Evolutionary conservation across 768 basidiomycete species (phyloP), one percentile per base, ranked within the genome.

Genomic region (Leccinum ochraceum): DNA sequence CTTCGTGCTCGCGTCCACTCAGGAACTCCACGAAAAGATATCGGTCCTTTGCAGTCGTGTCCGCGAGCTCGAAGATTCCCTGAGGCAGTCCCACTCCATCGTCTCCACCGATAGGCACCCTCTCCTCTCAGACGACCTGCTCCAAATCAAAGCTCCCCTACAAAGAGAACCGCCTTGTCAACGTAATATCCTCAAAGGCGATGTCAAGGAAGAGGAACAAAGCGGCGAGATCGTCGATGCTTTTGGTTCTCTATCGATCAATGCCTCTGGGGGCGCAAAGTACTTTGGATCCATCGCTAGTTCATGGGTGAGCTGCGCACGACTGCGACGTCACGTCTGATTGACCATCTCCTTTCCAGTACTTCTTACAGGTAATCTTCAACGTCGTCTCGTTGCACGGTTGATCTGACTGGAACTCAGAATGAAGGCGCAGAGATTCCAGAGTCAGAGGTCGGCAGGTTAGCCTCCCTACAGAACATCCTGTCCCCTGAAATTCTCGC

Each of bases 21-120:
- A 88, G 71, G 90, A 92, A 64, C 78, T 92, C 1, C 90, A 92
- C 67, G 89, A 92, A 73, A 92, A 92, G 73, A 92, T 92, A 57
- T 77, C 83, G 20, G 86, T 90, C 67, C 82, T 92, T 5, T 84
- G 86, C 30, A 83, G 76, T 62, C 89, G 90, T 49, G 86, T 92
- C 24, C 84, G 90, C 59, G 86, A 91, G 54, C 81, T 93, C 22
- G 90, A 93, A 67, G 90, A 92, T 65, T 84, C 77, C 9, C 75
- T 93, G 28, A 81, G 88, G 28, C 67, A 76, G 2, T 81, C 86
- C 0, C 88, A 93, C 65, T 72, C 79, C 6, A 80, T 81, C 53
- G 71, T 87, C 17, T 83, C 89, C 1, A 60, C 75, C 14, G 87
- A 89, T 7, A 75, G 72, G 9, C 90, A 93, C 60, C 86, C 86